Percentiles rank a stretch among this genome's conserved stretches.
Conservation (phyloP, 2,329 filamentous ascomycete genomes). For the Xylaria digitata region DNA sequence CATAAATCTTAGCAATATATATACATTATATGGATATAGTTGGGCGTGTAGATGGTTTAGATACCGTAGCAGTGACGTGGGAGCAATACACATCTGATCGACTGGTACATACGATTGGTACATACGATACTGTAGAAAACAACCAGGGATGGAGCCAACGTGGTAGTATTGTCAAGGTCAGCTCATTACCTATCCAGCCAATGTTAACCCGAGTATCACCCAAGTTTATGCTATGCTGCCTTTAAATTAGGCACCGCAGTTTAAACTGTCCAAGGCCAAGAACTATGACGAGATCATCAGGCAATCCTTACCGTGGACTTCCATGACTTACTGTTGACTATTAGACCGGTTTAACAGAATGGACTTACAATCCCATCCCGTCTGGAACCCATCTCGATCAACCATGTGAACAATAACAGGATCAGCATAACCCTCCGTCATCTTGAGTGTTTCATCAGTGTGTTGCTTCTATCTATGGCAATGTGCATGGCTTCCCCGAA, state of each 20-base stretch:
- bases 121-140: background rate
- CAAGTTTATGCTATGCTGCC: background rate
- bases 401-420: conserved; percentile 7
- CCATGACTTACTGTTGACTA: background rate
- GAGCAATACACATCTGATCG: background rate
- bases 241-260: background rate
- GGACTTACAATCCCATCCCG: background rate
- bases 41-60: background rate
- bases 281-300: background rate
- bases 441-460: conserved; percentile 12
- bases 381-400: background rate
- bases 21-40: background rate
- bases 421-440: conserved; percentile 9
- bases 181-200: background rate
- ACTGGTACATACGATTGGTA: background rate
- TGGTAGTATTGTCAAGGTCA: background rate
- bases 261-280: background rate
- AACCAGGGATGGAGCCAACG: background rate
- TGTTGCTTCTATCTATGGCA: background rate
- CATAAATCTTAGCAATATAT: background rate
- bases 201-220: background rate
- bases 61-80: background rate
- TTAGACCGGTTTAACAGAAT: background rate
- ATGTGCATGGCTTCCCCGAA: conserved; percentile 12
- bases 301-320: too few relatives aligned